Evolutionary conservation across 2,329 filamentous ascomycete species (phyloP), one percentile per base, ranked within the genome.

Genomic region (Pseudopithomyces maydicus): DNA sequence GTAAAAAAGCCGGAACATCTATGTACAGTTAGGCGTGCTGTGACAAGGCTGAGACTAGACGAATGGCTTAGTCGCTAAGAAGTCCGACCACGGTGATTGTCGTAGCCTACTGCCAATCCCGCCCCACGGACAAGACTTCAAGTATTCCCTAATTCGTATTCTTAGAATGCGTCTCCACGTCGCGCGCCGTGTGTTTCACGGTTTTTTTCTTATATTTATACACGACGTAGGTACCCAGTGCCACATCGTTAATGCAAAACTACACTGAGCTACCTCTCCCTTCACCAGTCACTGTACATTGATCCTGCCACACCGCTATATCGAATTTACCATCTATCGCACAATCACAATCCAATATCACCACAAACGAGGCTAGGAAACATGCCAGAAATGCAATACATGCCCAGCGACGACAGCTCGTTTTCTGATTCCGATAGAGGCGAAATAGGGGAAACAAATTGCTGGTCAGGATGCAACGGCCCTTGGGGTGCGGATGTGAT

Each of bases 331-430:
- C 20, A 1, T 29, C 26, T 8, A 29, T 29, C 39, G 11, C 19
- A 17, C 17, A 42, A 12, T 19, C 17, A 19, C 39, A 17, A 22
- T 1, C 14, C 22, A 5, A 2, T 20, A 20, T 29, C 11, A 15
- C 3, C 15, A 35, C 23, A 15, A 33, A 38, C 23, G 10, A 47
- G 32, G 12, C 3, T 23, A 26, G 15, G 11, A 29, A 54, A 10
- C 6, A 32, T 50, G 43, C 47, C 53, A 39, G 44, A 44, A 20
- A 62, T 68, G 65, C 58, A 66, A 5, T 68, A 68, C 56, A 54
- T 57, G n/a, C 59, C 59, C 1, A 35, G 15, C 15, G 47, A 35
- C 20, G 39, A 20, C 35, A 35, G 58, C 6, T 15, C 41, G 0
- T 17, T 35, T 7, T 29, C 45, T 7, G 44, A 32, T 17, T 39